These are phyloP conservation scores for Penicillium sp. DNA, from an alignment of 2,329 filamentous ascomycete genomes.

Conservation along the genomic window DNA sequence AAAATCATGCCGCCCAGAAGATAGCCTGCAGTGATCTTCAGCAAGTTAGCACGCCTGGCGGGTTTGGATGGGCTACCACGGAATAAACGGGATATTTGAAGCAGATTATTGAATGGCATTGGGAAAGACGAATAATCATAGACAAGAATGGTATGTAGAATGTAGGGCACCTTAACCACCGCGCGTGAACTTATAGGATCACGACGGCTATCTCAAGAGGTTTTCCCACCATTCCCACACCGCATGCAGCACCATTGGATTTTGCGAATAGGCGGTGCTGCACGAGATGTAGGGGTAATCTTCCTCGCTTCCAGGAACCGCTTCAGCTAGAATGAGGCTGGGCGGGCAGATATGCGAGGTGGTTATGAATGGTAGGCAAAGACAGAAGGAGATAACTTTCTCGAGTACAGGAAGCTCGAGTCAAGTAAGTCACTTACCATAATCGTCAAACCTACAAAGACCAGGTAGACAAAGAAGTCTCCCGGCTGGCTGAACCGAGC, in stretches of 20 bases:
- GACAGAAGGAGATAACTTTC: constrained; percentile 13
- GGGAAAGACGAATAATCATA: constrained; percentile 19
- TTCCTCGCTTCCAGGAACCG: constrained; percentile 84
- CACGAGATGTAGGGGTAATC: constrained; percentile 66
- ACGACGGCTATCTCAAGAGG: constrained; percentile 62
- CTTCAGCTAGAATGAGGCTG: constrained; percentile 67
- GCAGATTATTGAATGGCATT: constrained; percentile 23
- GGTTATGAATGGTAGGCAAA: constrained; percentile 25
- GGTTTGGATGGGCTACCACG: constrained; percentile 22
- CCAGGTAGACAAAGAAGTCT: constrained; percentile 75
- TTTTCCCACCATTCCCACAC: constrained; percentile 74
- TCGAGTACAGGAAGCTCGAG: constrained; percentile 12
- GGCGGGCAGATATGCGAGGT: constrained; percentile 78
- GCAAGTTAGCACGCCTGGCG: constrained; percentile 23
- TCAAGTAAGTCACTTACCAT: constrained; percentile 63
- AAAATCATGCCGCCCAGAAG: constrained; percentile 35
- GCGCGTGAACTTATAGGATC: constrained; percentile 56
- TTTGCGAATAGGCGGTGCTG: constrained; percentile 60
- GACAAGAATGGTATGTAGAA: constrained; percentile 33
- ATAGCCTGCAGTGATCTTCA: constrained; percentile 44
- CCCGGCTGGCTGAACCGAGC: constrained; percentile 71
- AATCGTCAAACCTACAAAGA: constrained; percentile 69
- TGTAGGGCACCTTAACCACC: constrained; percentile 68
- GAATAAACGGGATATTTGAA: constrained; percentile 8
- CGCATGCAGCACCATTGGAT: constrained; percentile 58